Evolutionary conservation across 805 yeast genomes (phyloP).

Genomic region (Candida ipomoeae): DNA sequence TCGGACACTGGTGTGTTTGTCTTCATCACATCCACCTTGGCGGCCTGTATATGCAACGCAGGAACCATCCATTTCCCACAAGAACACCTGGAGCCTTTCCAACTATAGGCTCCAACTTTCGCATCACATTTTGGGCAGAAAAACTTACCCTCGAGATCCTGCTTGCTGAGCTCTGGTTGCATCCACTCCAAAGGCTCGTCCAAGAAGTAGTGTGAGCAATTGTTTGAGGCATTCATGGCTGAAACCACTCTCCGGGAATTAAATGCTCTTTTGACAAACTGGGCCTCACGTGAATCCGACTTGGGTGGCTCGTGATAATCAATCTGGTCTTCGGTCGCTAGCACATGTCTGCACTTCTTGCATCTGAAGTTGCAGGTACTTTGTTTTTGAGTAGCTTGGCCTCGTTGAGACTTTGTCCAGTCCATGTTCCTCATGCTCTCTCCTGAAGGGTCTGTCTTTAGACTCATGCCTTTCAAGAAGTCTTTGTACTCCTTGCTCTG

Average conservation of each 20-base stretch:
- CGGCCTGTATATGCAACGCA: slow-evolving; percentile 73
- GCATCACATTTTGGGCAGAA: slow-evolving; percentile 78
- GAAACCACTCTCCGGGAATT: slow-evolving; percentile 58
- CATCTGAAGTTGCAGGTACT: slow-evolving; percentile 52
- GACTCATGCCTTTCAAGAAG: slow-evolving; percentile 23
- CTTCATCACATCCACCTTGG: slow-evolving; percentile 69
- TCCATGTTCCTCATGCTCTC: slow-evolving; percentile 8
- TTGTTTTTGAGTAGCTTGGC: slow-evolving; percentile 5
- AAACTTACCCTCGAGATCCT: slow-evolving; percentile 82
- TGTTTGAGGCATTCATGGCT: slow-evolving; percentile 49
- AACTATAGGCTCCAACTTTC: slow-evolving; percentile 86
- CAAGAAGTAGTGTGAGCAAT: slow-evolving; percentile 79
- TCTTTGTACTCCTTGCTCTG: slow-evolving; percentile 23
- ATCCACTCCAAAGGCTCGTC: slow-evolving; percentile 88
- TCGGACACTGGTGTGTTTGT: neutral
- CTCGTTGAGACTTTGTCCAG: slow-evolving; percentile 13
- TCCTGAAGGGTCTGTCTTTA: slow-evolving; percentile 18
- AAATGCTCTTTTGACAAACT: slow-evolving; percentile 60
- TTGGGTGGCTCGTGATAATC: slow-evolving; percentile 67
- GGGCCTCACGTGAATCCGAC: slow-evolving; percentile 59
- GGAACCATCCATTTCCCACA: slow-evolving; percentile 97
- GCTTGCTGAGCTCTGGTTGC: slow-evolving; percentile 69
- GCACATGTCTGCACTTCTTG: slow-evolving; percentile 69
- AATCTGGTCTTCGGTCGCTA: slow-evolving; percentile 62
- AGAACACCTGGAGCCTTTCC: slow-evolving; percentile 93